Evolutionary conservation across 768 basidiomycete genomes (phyloP), one percentile per base, ranked within the genome.

Genomic region (Tricholoma saponaceum): DNA sequence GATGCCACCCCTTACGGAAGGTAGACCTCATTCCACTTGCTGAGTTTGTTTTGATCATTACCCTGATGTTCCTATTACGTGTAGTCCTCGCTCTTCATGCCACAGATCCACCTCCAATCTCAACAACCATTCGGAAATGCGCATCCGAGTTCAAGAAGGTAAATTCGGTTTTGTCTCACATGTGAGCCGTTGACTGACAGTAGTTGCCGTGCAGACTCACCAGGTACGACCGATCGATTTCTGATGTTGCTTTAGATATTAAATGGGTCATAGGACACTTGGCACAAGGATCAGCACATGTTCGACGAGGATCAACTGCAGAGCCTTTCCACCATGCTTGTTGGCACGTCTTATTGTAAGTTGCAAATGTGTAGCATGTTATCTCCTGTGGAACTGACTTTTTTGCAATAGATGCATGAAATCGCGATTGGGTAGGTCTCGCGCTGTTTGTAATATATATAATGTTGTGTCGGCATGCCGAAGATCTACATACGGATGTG

Each of bases 301-400:
- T 95, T 96, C 69, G 85, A 92, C 65, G 93, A 96, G 71, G 93
- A 95, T 66, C 93, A 95, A 66, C 71, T 95, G 51, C 88, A 91
- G 68, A 89, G 84, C 63, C 80, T 96, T 62, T 90, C 91, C 23
- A 86, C 87, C 37, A 93, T 95, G 84, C 78, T 95, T 35, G 90
- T 92, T 26, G 93, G 93, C 44, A 95, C 91, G 50, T 94, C 90
- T 14, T 92, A 92, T 67, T 92, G 89, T 90, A 67, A 76, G 86
- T 75, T 44, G 28, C 41, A 43, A 54, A 35, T 30, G 51, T 13
- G 37, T 18, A 39, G 22, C 23, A 23, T 23, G 25, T 9, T 37
- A 22, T 22, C n/a, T 18, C 30, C 26, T 26, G 3, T 32, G 18
- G 35, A 33, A 22, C 35, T 60, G 43, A 59, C 7, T 20, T 58